These are phyloP conservation scores for Trichoderma asperellum DNA, from an alignment of 2,329 filamentous ascomycete species.

Conservation along the genomic window DNA sequence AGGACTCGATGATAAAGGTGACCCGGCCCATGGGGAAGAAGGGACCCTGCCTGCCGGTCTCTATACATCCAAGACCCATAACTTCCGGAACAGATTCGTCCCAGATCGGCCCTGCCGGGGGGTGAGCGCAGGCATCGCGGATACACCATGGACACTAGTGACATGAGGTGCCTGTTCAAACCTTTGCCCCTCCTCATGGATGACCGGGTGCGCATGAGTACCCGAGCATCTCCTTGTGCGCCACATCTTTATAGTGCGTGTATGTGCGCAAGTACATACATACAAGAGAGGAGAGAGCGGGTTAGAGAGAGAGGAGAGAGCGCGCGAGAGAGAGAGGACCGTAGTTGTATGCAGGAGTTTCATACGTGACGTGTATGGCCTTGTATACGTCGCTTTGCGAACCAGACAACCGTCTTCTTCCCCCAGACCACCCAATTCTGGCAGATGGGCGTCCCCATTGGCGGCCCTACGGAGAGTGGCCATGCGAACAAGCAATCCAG, in stretches of 20 bases:
- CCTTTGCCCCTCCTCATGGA: constrained; percentile 24
- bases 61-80: constrained; percentile 15
- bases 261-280: constrained; percentile 30
- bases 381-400: constrained; percentile 27
- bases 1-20: constrained; percentile 19
- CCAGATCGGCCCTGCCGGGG: constrained; percentile 27
- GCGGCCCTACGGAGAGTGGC: not conserved
- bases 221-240: constrained; percentile 26
- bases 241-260: constrained; percentile 28
- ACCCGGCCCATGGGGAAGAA: constrained; percentile 19
- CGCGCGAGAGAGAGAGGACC: not conserved
- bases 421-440: not conserved
- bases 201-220: constrained; percentile 22
- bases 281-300: constrained; percentile 8
- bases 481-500: constrained; percentile 21
- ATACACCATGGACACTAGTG: constrained; percentile 28
- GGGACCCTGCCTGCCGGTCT: constrained; percentile 7
- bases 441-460: not conserved
- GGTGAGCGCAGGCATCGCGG: constrained; percentile 23
- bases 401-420: constrained; percentile 5
- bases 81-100: constrained; percentile 28
- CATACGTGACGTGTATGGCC: constrained; percentile 27
- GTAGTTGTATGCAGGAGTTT: constrained; percentile 23
- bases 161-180: constrained; percentile 25
- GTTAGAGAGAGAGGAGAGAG: not conserved